phyloP scores from a whole-genome alignment of 2,329 filamentous ascomycete species.

The Lachnellula hyalina region DNA sequence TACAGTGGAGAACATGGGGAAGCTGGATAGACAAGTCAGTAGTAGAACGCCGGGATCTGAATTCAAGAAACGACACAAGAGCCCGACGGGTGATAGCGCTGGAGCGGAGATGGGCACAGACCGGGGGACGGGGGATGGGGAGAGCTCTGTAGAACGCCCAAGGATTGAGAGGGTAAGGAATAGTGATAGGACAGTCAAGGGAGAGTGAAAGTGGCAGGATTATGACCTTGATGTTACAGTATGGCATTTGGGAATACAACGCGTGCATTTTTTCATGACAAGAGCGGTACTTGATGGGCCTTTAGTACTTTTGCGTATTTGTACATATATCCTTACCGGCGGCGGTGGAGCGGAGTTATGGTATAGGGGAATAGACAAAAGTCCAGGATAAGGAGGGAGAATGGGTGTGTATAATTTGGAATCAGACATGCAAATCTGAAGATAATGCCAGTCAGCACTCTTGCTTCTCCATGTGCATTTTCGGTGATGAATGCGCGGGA shows the following conservation, averaged over 20 bases:
- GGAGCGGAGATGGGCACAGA: neutral
- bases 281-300: neutral
- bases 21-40: conserved; percentile 35
- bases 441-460: no score
- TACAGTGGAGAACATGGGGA: conserved; percentile 50
- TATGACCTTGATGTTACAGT: neutral
- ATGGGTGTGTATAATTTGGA: no score
- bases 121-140: neutral
- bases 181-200: conserved; percentile 9
- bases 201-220: neutral
- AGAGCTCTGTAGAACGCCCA: neutral
- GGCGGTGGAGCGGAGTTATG: no score
- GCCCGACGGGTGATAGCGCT: neutral
- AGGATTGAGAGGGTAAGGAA: conserved; percentile 2
- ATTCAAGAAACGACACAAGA: conserved; percentile 3
- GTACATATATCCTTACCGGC: no score
- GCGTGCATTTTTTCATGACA: neutral
- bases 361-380: no score
- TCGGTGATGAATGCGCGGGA: no score
- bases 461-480: no score
- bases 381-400: no score
- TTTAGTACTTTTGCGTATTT: neutral
- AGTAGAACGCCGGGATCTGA: neutral
- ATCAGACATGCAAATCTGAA: no score
- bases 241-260: neutral